Evolutionary conservation across 176 grass and related monocot species (phyloP).

Genomic region (Eleusine indica): DNA sequence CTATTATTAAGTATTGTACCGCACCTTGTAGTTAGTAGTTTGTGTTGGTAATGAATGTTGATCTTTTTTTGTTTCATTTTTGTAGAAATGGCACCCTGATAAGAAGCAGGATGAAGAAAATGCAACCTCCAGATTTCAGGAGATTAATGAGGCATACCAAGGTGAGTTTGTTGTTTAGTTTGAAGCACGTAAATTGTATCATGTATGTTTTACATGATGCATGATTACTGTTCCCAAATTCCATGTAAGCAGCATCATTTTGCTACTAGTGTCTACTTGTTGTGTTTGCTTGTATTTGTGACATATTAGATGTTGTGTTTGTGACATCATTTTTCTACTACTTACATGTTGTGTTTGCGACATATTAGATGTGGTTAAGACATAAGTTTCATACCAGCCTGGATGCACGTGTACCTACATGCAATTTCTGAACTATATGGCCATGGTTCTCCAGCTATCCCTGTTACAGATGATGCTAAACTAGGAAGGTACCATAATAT

Average conservation of each 20-base stretch:
- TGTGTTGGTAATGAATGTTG: background rate
- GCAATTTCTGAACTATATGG: background rate
- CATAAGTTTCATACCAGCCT: background rate
- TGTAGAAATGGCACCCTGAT: constrained; percentile 99
- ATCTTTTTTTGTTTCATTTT: background rate
- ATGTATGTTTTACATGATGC: background rate
- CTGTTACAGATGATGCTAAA: constrained; percentile 1
- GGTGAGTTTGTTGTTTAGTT: constrained; percentile 47
- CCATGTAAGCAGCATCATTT: background rate
- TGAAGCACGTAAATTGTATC: background rate
- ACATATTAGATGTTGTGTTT: background rate
- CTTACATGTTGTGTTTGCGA: background rate
- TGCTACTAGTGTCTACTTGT: background rate
- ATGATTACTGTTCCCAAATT: background rate
- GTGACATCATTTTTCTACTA: background rate
- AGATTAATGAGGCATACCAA: constrained; percentile 96
- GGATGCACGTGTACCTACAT: background rate
- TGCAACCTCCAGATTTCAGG: constrained; percentile 96
- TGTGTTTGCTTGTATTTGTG: background rate
- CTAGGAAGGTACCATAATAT: background rate
- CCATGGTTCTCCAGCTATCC: background rate
- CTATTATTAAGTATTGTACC: background rate
- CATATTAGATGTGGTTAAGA: background rate
- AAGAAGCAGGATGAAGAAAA: constrained; percentile 83
- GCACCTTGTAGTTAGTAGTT: background rate